A percentile compares a stretch with the other conserved stretches of the same genome.
phyloP scores from a whole-genome alignment of 1,284 basidiomycete species.

The Sparassis latifolia region DNA sequence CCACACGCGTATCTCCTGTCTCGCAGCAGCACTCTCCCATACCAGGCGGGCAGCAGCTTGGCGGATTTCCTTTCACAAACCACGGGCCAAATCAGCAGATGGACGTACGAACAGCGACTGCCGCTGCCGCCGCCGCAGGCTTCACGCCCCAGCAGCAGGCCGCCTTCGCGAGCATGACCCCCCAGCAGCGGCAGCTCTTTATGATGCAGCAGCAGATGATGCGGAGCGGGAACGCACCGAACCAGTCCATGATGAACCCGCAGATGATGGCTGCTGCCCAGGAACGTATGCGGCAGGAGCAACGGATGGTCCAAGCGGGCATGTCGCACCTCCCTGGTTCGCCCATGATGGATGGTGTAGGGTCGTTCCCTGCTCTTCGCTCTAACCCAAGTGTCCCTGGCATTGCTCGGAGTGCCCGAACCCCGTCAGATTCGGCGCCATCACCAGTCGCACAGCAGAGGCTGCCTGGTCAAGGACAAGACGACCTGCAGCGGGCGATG shows the following conservation, averaged over 20 bases:
- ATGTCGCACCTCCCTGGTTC: slow-evolving; percentile 27
- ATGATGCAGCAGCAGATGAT: slow-evolving; percentile 29
- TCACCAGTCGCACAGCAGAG: slow-evolving; percentile 51
- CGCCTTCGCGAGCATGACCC: slow-evolving; percentile 19
- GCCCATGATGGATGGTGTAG: slow-evolving; percentile 18
- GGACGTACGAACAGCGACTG: slow-evolving; percentile 14
- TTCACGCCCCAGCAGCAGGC: slow-evolving; percentile 24
- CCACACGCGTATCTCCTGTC: slow-evolving; percentile 21
- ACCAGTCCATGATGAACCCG: slow-evolving; percentile 21
- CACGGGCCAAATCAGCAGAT: slow-evolving; percentile 9
- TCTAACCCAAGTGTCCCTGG: slow-evolving; percentile 59
- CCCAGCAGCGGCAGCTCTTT: slow-evolving; percentile 29
- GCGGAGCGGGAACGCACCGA: slow-evolving; percentile 18
- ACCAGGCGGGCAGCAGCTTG: slow-evolving; percentile 9
- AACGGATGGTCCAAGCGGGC: slow-evolving; percentile 18
- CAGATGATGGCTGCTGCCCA: slow-evolving; percentile 24
- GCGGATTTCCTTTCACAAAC: slow-evolving; percentile 14
- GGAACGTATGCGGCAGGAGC: slow-evolving; percentile 30
- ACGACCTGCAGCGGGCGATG: slow-evolving; percentile 47
- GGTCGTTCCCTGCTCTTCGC: slow-evolving; percentile 29
- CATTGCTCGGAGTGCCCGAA: slow-evolving; percentile 63
- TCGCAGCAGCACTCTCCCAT: slow-evolving; percentile 19
- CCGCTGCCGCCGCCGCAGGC: slow-evolving; percentile 5
- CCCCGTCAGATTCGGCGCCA: slow-evolving; percentile 56
- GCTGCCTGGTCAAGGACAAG: slow-evolving; percentile 31